These are phyloP conservation scores for Colletotrichum falcatum DNA, from an alignment of 2,329 filamentous ascomycete genomes.

Conservation along the genomic window DNA sequence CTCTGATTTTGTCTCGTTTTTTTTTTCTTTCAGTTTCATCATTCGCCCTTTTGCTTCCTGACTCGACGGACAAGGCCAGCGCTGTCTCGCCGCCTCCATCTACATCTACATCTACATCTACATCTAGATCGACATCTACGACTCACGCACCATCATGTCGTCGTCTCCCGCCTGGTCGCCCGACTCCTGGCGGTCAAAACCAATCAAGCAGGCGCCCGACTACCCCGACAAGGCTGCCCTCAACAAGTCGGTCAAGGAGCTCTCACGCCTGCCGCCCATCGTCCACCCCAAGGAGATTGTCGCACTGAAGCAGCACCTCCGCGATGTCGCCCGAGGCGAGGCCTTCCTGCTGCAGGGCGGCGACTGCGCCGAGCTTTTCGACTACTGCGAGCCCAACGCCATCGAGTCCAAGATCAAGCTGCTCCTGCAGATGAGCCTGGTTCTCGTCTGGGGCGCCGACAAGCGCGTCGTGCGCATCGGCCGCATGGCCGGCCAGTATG, in stretches of 20 bases:
- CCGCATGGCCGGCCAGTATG: slow-evolving; percentile 97
- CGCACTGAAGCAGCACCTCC: slow-evolving; percentile 80
- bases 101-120: not conserved
- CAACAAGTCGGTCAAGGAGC: slow-evolving; percentile 70
- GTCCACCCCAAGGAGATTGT: slow-evolving; percentile 85
- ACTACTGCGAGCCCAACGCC: slow-evolving; percentile 89
- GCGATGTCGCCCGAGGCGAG: slow-evolving; percentile 88
- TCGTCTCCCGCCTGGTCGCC: slow-evolving; percentile 62
- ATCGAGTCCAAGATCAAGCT: slow-evolving; percentile 98
- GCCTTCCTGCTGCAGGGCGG: slow-evolving; percentile 96
- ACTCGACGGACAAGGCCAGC: not conserved
- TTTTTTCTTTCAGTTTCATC: not conserved
- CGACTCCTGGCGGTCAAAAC: slow-evolving; percentile 80
- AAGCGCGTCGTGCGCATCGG: slow-evolving; percentile 92
- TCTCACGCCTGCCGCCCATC: slow-evolving; percentile 78
- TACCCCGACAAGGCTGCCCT: slow-evolving; percentile 75
- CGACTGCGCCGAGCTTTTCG: slow-evolving; percentile 97
- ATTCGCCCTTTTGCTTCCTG: not conserved
- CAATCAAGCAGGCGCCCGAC: slow-evolving; percentile 80
- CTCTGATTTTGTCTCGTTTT: not conserved
- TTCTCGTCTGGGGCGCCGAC: slow-evolving; percentile 88
- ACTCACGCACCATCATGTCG: slow-evolving; percentile 27
- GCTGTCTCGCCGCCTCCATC: not conserved
- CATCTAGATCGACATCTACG: not conserved
- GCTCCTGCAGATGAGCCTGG: slow-evolving; percentile 94